phyloP scores from a whole-genome alignment of 2,329 filamentous ascomycete genomes.

The Hypoxylon sp. region DNA sequence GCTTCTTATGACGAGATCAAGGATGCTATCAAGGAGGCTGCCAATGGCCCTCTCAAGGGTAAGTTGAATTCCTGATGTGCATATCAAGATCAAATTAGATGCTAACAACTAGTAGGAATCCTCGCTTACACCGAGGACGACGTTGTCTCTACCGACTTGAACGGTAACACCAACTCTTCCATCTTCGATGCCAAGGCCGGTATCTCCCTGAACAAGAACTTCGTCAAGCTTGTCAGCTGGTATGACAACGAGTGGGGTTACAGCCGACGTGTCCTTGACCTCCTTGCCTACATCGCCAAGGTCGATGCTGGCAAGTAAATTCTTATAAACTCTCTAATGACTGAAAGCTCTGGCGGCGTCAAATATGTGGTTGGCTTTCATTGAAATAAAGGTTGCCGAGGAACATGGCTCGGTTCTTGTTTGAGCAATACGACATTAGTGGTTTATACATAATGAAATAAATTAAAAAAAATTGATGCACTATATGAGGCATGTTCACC shows the following conservation, averaged over 20 bases:
- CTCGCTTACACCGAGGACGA: conserved; percentile 98
- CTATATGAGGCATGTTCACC: background rate
- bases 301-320: conserved; percentile 73
- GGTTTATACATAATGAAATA: conserved; percentile 32
- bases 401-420: conserved; percentile 31
- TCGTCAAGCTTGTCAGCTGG: conserved; percentile 98
- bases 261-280: conserved; percentile 93
- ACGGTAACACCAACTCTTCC: conserved; percentile 92
- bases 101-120: conserved; percentile 71
- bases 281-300: conserved; percentile 83
- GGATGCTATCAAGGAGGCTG: conserved; percentile 87
- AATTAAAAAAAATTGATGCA: conserved; percentile 21
- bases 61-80: conserved; percentile 55
- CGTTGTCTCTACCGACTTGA: conserved; percentile 93
- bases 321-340: conserved; percentile 49
- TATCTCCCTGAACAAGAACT: conserved; percentile 98
- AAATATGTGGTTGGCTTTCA: conserved; percentile 37
- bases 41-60: conserved; percentile 90
- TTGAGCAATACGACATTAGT: conserved; percentile 36
- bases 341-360: conserved; percentile 33
- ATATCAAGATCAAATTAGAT: background rate
- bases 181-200: conserved; percentile 99
- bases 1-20: conserved; percentile 95
- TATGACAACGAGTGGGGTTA: conserved; percentile 99
- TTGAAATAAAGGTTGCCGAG: conserved; percentile 31